phyloP scores from a whole-genome alignment of 305 asterid genomes.

The Fraxinus nigra region DNA sequence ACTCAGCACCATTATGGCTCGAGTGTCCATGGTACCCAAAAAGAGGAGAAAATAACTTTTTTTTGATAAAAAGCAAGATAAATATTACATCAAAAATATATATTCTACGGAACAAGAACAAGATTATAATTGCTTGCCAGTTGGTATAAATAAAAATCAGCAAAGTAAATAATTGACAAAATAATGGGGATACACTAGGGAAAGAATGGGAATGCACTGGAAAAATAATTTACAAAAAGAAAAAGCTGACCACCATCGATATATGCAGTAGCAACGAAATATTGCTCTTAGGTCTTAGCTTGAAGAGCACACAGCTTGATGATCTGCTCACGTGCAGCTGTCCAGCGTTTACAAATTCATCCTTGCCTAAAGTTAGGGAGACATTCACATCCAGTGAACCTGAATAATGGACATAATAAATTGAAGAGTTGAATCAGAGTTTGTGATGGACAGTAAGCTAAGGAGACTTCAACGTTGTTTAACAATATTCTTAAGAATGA shows the following conservation, averaged over 20 bases:
- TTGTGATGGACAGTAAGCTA: background rate
- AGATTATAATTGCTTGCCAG: constrained; percentile 30
- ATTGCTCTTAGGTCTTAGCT: constrained; percentile 15
- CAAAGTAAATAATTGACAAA: constrained; percentile 7
- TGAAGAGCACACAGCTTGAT: constrained; percentile 19
- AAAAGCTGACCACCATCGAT: constrained; percentile 26
- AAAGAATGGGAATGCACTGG: background rate
- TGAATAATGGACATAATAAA: constrained; percentile 14
- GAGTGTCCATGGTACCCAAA: background rate
- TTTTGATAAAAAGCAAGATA: background rate
- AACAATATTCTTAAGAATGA: background rate
- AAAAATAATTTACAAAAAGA: constrained; percentile 38
- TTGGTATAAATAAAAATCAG: constrained; percentile 31
- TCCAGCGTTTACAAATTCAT: constrained; percentile 45
- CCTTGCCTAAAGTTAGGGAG: constrained; percentile 50
- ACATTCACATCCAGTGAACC: constrained; percentile 61
- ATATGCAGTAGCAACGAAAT: constrained; percentile 26
- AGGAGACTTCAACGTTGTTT: background rate
- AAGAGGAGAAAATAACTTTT: background rate
- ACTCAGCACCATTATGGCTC: background rate
- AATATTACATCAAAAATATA: background rate
- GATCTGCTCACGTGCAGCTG: constrained; percentile 42
- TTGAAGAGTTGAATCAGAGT: background rate
- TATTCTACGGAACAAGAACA: background rate
- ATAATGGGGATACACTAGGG: background rate